Evolutionary conservation across 106 monocot species (phyloP), one percentile per base, ranked within the genome.

Genomic region (Narthecium ossifragum): DNA sequence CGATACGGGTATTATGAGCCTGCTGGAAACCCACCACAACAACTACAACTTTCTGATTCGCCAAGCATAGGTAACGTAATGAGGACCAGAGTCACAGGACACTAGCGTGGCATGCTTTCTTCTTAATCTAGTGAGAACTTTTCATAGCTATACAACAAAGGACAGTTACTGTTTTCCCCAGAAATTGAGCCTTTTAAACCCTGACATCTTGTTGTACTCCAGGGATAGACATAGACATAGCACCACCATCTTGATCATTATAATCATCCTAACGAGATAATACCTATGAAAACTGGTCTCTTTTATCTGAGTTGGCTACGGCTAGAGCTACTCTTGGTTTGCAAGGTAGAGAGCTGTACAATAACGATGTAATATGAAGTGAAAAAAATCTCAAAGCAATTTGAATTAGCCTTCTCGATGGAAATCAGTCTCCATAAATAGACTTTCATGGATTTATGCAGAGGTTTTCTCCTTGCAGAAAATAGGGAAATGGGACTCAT

Each of bases 401-500:
- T 17, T 2, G 18, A 11, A 13, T 43, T n/a, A n/a, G n/a, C n/a
- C n/a, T n/a, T n/a, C n/a, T n/a, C n/a, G n/a, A n/a, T n/a, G n/a
- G n/a, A n/a, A n/a, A n/a, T n/a, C n/a, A n/a, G n/a, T n/a, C n/a
- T n/a, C n/a, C n/a, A n/a, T n/a, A 10, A 36, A 36, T 5, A 6
- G 36, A 36, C 5, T 36, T 36, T 36, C 36, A 36, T 36, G 36
- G 10, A 36, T 10, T 36, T 10, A 36, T 10, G 36, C 10, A 6
- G 36, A 5, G 11, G 13, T 57, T 65, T 21, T 14, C 26, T 55
- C 9, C 10, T 53, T 53, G 47, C 37, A 92, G 92, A 65, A 66
- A 77, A 65, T 26, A 76, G 62, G 39, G 72, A 80, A 66, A 92
- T 92, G 92, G 86, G 92, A 2, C 77, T 86, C 21, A 77, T 92